phyloP scores from a whole-genome alignment of 2,329 filamentous ascomycete genomes.

The Fusarium concolor region DNA sequence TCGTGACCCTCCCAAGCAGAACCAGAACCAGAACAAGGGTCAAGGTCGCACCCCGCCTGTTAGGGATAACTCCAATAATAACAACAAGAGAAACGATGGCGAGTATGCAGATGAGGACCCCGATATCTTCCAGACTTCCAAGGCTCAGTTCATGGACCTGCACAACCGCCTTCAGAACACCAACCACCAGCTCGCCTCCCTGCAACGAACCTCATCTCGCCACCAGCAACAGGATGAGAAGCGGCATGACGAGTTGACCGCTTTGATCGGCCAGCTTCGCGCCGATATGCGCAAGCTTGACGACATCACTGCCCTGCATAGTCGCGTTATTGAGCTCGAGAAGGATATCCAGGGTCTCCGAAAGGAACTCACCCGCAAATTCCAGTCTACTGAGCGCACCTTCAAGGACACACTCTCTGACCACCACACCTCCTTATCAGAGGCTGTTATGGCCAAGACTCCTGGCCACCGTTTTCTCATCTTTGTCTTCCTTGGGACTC shows the following conservation, averaged over 20 bases:
- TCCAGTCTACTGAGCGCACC: slow-evolving; percentile 62
- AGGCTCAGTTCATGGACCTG: slow-evolving; percentile 81
- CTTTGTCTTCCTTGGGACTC: slow-evolving; percentile 78
- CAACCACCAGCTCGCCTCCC: slow-evolving; percentile 73
- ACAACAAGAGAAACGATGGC: slow-evolving; percentile 50
- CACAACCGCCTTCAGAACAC: slow-evolving; percentile 84
- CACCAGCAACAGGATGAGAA: slow-evolving; percentile 64
- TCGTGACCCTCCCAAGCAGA: slow-evolving; percentile 46
- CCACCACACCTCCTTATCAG: slow-evolving; percentile 62
- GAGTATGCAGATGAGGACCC: slow-evolving; percentile 61
- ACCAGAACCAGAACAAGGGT: slow-evolving; percentile 12
- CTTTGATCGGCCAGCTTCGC: slow-evolving; percentile 61
- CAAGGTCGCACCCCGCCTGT: slow-evolving; percentile 24
- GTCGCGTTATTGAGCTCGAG: slow-evolving; percentile 65
- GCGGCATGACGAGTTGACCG: slow-evolving; percentile 66
- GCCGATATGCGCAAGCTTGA: slow-evolving; percentile 60
- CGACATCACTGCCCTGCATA: slow-evolving; percentile 57
- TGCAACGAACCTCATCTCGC: slow-evolving; percentile 68
- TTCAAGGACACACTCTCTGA: slow-evolving; percentile 64
- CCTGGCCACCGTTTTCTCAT: slow-evolving; percentile 68
- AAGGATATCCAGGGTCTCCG: slow-evolving; percentile 68
- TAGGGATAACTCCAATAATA: slow-evolving; percentile 41
- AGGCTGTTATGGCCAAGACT: slow-evolving; percentile 60
- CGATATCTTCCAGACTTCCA: slow-evolving; percentile 61
- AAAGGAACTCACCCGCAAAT: slow-evolving; percentile 62